Conservation (phyloP, 2,329 filamentous ascomycete species). For the Chalara sp. region DNA sequence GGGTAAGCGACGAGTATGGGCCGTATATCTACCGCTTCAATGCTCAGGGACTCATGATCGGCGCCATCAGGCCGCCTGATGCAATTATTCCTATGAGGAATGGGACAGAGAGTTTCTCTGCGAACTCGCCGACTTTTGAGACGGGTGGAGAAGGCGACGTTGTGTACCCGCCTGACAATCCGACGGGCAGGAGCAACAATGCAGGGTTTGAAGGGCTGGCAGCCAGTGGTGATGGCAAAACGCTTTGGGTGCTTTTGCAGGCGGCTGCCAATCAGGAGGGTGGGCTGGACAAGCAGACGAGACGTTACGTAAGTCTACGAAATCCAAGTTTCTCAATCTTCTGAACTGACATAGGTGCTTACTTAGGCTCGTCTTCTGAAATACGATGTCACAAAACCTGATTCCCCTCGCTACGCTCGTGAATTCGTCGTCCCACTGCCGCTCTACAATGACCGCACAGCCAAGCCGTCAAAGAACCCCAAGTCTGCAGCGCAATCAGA, state of each 20-base stretch:
- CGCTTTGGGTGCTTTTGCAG: slow-evolving; percentile 59
- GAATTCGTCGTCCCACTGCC: slow-evolving; percentile 65
- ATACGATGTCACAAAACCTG: slow-evolving; percentile 49
- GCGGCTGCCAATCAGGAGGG: slow-evolving; percentile 58
- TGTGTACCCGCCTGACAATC: slow-evolving; percentile 48
- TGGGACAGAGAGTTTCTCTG: slow-evolving; percentile 52
- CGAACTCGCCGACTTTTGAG: slow-evolving; percentile 57
- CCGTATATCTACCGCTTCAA: slow-evolving; percentile 64
- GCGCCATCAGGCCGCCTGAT: slow-evolving; percentile 57
- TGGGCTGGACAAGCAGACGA: slow-evolving; percentile 44
- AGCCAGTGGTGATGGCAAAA: slow-evolving; percentile 53
- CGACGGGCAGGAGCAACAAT: slow-evolving; percentile 62
- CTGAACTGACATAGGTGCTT: not conserved
- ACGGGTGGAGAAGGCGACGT: slow-evolving; percentile 33
- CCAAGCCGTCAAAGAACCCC: slow-evolving; percentile 34
- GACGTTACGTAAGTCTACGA: slow-evolving; percentile 37
- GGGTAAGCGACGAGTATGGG: slow-evolving; percentile 60
- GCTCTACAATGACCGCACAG: slow-evolving; percentile 42
- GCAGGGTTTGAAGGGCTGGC: slow-evolving; percentile 70
- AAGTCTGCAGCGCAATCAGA: slow-evolving; percentile 61
- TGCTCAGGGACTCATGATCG: slow-evolving; percentile 48
- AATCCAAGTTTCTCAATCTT: not conserved
- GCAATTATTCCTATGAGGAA: slow-evolving; percentile 61
- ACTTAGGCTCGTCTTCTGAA: slow-evolving; percentile 46
- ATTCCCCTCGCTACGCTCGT: slow-evolving; percentile 39